Evolutionary conservation across 768 basidiomycete species (phyloP), one percentile per base, ranked within the genome.

Genomic region (Lentinula edodes): DNA sequence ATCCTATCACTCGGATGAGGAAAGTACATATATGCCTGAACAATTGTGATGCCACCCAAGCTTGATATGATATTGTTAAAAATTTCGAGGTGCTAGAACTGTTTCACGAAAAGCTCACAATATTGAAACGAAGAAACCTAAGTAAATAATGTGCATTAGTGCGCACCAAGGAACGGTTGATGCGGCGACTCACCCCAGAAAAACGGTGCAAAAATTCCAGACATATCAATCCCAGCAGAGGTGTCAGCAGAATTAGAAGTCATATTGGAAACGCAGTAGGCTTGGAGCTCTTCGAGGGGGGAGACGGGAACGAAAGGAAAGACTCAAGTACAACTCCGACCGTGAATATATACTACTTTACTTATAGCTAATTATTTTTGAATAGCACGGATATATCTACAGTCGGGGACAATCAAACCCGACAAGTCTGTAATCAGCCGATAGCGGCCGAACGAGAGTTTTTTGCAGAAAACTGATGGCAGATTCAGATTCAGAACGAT

Each of bases 21-120:
- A 59, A 79, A 78, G 66, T 78, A 79, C 9, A 75, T 67, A 55
- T 76, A 78, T 2, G 74, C 76, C 63, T 80, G 78, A 20, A 78
- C 67, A 35, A 78, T 69, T 3, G 73, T 76, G 53, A 78, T 76
- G 16, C 78, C 78, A 13, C 71, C 72, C 6, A 78, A 66, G 36
- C 78, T 79, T 51, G 32, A 32, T 60, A 18, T 35, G 38, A 6
- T 13, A 20, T 34, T 15, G 6, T 7, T 39, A 28, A 2, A 23
- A 13, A 2, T 28, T 32, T 32, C 23, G 7, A 57, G 12, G 20
- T 28, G 2, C 28, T 6, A 16, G 28, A 16, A 41, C 13, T 13
- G 6, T 8, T 36, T 12, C 4, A 41, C 38, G 36, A 12, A 12
- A 36, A 15, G 34, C 58, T 51, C 42, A 60, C 59, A 52, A 52